Percentiles rank a stretch among this genome's conserved stretches.
Evolutionary conservation across 148 eudicot species (phyloP).

Genomic region (Chenopodium berlandieri): DNA sequence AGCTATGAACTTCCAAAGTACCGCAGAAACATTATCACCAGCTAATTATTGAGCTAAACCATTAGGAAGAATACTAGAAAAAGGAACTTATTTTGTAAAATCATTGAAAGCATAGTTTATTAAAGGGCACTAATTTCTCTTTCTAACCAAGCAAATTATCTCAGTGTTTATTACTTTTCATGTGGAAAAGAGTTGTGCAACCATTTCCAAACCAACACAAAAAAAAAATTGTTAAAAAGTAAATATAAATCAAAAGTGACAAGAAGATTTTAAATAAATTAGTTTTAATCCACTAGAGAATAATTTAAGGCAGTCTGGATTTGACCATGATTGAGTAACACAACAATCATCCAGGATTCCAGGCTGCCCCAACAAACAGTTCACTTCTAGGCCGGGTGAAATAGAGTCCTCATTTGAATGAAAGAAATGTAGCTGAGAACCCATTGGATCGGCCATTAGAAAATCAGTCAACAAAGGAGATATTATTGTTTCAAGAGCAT

Average conservation of each 20-base stretch:
- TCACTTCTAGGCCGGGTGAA: constrained; percentile 16
- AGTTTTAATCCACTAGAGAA: not conserved
- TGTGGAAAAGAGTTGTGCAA: not conserved
- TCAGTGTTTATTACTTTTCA: too few species aligned
- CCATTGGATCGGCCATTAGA: constrained; percentile 11
- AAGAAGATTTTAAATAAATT: not conserved
- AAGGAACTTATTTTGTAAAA: not conserved
- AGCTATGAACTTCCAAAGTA: too few species aligned
- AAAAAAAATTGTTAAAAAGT: too few species aligned
- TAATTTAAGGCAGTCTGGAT: not conserved
- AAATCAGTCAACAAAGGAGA: not conserved
- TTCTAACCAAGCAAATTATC: too few species aligned
- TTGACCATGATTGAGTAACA: not conserved
- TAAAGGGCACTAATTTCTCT: too few species aligned
- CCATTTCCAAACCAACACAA: not conserved
- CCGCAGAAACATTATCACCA: too few species aligned
- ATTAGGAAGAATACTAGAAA: not conserved
- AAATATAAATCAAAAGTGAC: not conserved
- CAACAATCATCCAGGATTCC: not conserved
- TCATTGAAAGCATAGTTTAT: too few species aligned
- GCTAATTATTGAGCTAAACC: not conserved
- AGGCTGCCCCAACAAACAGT: constrained; percentile 12
- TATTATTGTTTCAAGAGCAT: not conserved
- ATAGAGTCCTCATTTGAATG: constrained; percentile 7
- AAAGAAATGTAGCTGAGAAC: not conserved